Evolutionary conservation across 139 green algal species (phyloP).

Genomic region (Chlamydomonas sp.): DNA sequence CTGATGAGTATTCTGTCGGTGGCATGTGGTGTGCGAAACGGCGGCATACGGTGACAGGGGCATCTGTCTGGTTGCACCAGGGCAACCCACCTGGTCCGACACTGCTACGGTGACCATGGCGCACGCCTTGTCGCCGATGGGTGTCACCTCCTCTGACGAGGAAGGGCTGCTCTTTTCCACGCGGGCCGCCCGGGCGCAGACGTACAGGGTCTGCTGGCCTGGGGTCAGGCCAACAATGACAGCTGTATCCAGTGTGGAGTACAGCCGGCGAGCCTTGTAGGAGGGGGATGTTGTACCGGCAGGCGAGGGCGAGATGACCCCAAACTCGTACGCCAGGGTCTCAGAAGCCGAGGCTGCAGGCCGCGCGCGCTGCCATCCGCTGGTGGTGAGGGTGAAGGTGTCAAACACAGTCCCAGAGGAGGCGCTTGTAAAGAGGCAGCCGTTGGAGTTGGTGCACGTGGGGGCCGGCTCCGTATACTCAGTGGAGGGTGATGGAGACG

Average conservation of each 20-base stretch:
- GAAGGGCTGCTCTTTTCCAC: background rate
- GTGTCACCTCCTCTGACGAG: too few species aligned
- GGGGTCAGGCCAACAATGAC: background rate
- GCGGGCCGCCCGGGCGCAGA: background rate
- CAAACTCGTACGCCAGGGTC: constrained; percentile 14
- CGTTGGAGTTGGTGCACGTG: background rate
- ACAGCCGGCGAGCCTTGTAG: background rate
- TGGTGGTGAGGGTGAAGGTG: background rate
- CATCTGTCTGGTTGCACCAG: too few species aligned
- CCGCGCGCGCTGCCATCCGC: background rate
- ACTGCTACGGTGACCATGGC: background rate
- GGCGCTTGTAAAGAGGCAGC: background rate
- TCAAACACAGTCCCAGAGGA: background rate
- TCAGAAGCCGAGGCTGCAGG: background rate
- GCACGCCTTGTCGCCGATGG: background rate
- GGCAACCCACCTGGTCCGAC: background rate
- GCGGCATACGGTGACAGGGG: too few species aligned
- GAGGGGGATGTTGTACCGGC: too few species aligned
- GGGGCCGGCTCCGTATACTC: too few species aligned
- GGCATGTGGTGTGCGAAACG: too few species aligned
- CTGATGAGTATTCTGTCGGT: too few species aligned
- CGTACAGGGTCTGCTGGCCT: background rate
- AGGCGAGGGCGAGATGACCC: background rate
- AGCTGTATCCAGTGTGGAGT: background rate
- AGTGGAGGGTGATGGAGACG: too few species aligned